Percentiles rank a stretch among this genome's conserved stretches.
These are phyloP conservation scores for Dacryopinax spathularia DNA, from an alignment of 768 basidiomycete species.

Conservation along the genomic window DNA sequence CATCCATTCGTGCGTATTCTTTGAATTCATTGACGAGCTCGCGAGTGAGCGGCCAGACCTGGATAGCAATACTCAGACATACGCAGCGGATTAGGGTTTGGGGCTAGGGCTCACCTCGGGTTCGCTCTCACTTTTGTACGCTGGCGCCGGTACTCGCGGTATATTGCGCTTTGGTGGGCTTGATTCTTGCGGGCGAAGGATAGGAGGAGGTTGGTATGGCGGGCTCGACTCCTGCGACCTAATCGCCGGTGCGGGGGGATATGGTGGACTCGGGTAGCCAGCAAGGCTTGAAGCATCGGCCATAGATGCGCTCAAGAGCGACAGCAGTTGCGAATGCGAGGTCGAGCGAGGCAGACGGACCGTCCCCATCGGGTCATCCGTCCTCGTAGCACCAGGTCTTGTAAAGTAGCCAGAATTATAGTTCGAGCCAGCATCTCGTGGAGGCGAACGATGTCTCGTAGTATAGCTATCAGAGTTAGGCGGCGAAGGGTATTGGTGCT, in stretches of 20 bases:
- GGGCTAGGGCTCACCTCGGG: not conserved
- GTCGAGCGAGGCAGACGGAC: not conserved
- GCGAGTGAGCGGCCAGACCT: not conserved
- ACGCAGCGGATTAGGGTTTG: not conserved
- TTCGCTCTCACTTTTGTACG: constrained; percentile 1
- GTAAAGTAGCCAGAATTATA: no score
- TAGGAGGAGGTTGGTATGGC: not conserved
- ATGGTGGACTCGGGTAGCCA: not conserved
- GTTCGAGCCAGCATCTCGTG: not conserved
- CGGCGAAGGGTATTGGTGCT: not conserved
- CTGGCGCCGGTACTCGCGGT: not conserved
- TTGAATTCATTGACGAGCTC: not conserved
- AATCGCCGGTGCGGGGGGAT: not conserved
- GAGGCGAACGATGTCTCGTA: not conserved
- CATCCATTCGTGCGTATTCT: not conserved
- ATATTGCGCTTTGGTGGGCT: not conserved
- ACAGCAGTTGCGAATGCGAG: not conserved
- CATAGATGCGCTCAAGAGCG: not conserved
- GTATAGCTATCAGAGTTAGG: not conserved
- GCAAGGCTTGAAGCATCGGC: not conserved
- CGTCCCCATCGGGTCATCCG: not conserved
- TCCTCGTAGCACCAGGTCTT: not conserved
- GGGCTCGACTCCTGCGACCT: not conserved
- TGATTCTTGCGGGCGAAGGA: not conserved
- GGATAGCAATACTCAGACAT: not conserved